Evolutionary conservation across 306 rosid genomes (phyloP).

Genomic region (Cicer judaicum): DNA sequence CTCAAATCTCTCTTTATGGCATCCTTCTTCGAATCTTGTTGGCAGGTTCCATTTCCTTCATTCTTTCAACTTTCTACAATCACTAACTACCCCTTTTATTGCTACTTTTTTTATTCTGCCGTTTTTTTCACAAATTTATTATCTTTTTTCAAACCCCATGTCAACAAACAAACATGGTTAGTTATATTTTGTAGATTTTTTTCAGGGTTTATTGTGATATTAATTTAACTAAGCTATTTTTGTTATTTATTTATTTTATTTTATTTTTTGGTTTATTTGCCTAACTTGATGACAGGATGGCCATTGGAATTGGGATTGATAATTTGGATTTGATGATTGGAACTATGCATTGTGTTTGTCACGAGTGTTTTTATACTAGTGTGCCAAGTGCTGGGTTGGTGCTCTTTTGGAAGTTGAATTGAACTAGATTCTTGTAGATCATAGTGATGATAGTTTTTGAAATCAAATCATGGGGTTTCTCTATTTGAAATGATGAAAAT

Average conservation of each 20-base stretch:
- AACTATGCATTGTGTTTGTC: constrained; percentile 3
- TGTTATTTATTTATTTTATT: not conserved
- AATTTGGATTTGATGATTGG: not conserved
- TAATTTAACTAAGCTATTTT: not conserved
- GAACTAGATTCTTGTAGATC: constrained; percentile 38
- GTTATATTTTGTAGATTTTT: not conserved
- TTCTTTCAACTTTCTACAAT: constrained; percentile 6
- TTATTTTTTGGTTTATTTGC: not conserved
- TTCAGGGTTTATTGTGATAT: constrained; percentile 16
- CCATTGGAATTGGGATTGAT: constrained; percentile 9
- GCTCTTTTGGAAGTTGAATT: constrained; percentile 6
- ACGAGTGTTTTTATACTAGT: not conserved
- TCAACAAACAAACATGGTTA: not conserved
- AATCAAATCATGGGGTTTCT: constrained; percentile 6
- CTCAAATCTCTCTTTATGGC: constrained; percentile 53
- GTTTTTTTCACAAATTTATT: not conserved
- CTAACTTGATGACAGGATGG: not conserved
- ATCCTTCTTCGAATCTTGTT: constrained; percentile 67
- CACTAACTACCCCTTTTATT: not conserved
- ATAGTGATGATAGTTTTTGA: not conserved
- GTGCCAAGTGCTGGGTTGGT: not conserved
- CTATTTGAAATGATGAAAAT: not conserved
- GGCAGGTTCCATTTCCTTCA: constrained; percentile 63
- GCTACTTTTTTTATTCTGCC: not conserved
- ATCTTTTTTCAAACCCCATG: not conserved